Conservation (phyloP, 441 rosid genomes). For the Arabidopsis lyrata region DNA sequence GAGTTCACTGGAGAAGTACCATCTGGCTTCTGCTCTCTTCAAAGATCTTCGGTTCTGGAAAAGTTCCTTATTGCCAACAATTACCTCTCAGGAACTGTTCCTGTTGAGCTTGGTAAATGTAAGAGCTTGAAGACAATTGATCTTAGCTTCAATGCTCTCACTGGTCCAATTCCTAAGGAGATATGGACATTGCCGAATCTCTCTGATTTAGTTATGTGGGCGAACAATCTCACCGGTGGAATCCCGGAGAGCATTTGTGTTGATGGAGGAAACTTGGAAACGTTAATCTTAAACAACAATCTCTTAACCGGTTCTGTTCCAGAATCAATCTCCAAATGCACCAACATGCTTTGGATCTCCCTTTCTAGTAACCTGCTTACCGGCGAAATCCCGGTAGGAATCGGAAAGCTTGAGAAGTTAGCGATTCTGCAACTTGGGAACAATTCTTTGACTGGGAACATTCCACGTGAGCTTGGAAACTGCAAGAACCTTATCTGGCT, state of each 20-base stretch:
- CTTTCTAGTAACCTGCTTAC: slow-evolving; percentile 80
- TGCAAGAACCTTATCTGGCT: slow-evolving; percentile 92
- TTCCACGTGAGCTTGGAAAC: slow-evolving; percentile 81
- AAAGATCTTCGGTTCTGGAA: slow-evolving; percentile 54
- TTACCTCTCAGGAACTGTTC: slow-evolving; percentile 71
- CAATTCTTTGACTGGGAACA: slow-evolving; percentile 76
- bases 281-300: slow-evolving; percentile 88
- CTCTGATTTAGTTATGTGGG: slow-evolving; percentile 87
- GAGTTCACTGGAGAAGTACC: slow-evolving; percentile 69
- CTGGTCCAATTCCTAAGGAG: slow-evolving; percentile 67
- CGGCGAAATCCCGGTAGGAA: slow-evolving; percentile 75
- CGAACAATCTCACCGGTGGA: slow-evolving; percentile 78
- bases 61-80: slow-evolving; percentile 76
- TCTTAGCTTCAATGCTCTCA: slow-evolving; percentile 87
- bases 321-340: slow-evolving; percentile 72
- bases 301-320: slow-evolving; percentile 77
- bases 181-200: slow-evolving; percentile 82
- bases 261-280: slow-evolving; percentile 81
- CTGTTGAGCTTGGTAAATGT: slow-evolving; percentile 76
- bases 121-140: slow-evolving; percentile 73
- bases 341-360: slow-evolving; percentile 90
- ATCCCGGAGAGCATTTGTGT: slow-evolving; percentile 84
- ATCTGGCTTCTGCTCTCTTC: slow-evolving; percentile 60
- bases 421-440: slow-evolving; percentile 91
- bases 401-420: slow-evolving; percentile 70